phyloP scores from a whole-genome alignment of 805 yeast species.

The Yamadazyma sp. region DNA sequence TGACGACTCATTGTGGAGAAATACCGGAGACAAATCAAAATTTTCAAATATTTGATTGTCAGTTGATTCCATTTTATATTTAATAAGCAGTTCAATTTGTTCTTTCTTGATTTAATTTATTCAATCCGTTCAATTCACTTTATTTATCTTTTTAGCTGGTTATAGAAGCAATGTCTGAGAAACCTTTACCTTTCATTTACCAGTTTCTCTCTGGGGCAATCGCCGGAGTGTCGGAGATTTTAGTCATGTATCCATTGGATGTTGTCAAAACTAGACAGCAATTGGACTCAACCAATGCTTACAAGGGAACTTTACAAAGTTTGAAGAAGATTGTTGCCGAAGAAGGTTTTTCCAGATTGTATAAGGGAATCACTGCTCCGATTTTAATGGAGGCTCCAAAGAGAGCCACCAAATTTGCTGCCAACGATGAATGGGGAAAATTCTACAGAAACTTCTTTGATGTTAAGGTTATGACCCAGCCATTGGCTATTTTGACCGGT shows the following conservation, averaged over 20 bases:
- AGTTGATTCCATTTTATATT: too few species aligned
- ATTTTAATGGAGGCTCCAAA: constrained; percentile 99
- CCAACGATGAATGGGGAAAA: constrained; percentile 95
- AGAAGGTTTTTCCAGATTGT: constrained; percentile 82
- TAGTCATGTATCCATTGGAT: constrained; percentile 94
- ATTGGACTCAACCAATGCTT: constrained; percentile 61
- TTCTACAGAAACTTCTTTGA: constrained; percentile 74
- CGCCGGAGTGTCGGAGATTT: constrained; percentile 95
- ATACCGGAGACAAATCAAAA: constrained; percentile 2
- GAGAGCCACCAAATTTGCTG: constrained; percentile 97
- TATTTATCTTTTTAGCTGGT: too few species aligned
- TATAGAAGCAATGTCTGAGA: constrained; percentile 18
- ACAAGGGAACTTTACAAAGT: constrained; percentile 83
- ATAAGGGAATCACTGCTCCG: constrained; percentile 95
- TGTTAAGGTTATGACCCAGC: constrained; percentile 68
- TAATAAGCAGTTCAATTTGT: too few species aligned
- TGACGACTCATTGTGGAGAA: constrained; percentile 11
- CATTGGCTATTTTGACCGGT: constrained; percentile 87
- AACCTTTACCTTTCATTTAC: constrained; percentile 74
- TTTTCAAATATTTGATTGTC: constrained; percentile 8
- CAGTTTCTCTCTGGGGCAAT: constrained; percentile 91
- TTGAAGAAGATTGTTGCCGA: constrained; percentile 75
- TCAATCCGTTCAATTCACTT: too few species aligned
- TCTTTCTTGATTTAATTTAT: not conserved
- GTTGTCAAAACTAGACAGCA: constrained; percentile 97